These are phyloP conservation scores for Pythium oligandrum DNA, from an alignment of 352 stramenopile species.

Conservation along the genomic window DNA sequence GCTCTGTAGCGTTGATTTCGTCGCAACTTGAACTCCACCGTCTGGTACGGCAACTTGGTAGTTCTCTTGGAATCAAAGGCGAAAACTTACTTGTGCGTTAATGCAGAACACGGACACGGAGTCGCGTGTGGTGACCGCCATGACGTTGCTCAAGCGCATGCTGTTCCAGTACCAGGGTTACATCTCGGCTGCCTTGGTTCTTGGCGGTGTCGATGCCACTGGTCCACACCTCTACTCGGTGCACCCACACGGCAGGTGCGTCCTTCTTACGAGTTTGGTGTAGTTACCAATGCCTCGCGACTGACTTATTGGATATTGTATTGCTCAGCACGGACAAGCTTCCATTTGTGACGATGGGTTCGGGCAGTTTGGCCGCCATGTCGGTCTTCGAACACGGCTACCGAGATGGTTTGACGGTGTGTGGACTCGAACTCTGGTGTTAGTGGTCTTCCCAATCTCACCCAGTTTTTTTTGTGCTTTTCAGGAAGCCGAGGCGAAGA, in stretches of 20 bases:
- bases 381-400: conserved; percentile 94
- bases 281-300: neutral
- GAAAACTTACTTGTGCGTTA: neutral
- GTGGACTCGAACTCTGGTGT: no score
- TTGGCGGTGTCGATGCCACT: conserved; percentile 96
- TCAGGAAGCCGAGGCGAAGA: conserved; percentile 93
- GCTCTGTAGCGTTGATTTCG: conserved; percentile 44
- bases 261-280: conserved; percentile 2
- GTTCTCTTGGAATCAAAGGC: conserved; percentile 10
- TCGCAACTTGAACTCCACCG: conserved; percentile 95
- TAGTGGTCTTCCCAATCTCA: no score
- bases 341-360: conserved; percentile 98
- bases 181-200: conserved; percentile 93
- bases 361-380: conserved; percentile 98
- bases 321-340: conserved; percentile 89
- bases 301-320: no score
- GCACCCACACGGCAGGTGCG: conserved; percentile 92
- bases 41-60: conserved; percentile 50
- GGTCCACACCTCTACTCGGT: conserved; percentile 98
- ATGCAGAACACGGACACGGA: conserved; percentile 73
- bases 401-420: conserved; percentile 91
- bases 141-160: conserved; percentile 96
- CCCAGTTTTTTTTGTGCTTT: neutral
- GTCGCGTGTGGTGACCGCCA: conserved; percentile 94
- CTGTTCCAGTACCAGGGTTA: conserved; percentile 97